Percentiles rank a stretch among this genome's conserved stretches.
These are phyloP conservation scores for Xylaria arbuscula DNA, from an alignment of 2,329 filamentous ascomycete genomes.

Conservation along the genomic window DNA sequence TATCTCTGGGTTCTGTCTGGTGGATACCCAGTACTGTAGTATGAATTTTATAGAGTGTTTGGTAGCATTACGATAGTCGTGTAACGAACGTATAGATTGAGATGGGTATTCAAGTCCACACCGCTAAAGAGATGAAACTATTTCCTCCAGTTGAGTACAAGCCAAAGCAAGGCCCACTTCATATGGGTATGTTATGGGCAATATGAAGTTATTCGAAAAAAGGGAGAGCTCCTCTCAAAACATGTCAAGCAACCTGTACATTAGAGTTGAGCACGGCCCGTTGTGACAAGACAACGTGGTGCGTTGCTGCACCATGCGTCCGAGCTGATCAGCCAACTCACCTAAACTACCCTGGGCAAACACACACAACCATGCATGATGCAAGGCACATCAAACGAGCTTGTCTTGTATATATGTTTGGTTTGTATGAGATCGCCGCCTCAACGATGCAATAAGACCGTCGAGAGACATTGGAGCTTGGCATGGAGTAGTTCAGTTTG, in stretches of 20 bases:
- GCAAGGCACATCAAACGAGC: constrained; percentile 34
- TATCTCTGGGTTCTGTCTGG: too few species aligned
- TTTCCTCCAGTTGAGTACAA: not conserved
- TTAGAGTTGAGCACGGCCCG: not conserved
- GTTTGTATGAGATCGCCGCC: constrained; percentile 14
- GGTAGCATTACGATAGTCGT: not conserved
- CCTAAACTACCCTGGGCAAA: constrained; percentile 5
- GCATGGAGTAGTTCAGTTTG: constrained; percentile 7
- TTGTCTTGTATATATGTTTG: constrained; percentile 13
- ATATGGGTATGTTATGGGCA: not conserved
- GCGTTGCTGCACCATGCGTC: constrained; percentile 16
- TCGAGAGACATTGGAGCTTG: constrained; percentile 2
- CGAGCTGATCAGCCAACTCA: not conserved
- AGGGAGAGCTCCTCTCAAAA: not conserved
- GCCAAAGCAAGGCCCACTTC: not conserved
- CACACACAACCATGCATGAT: constrained; percentile 32
- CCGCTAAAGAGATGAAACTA: not conserved
- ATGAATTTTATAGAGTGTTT: not conserved
- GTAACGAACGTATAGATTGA: not conserved
- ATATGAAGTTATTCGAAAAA: not conserved
- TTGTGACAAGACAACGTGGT: constrained; percentile 2
- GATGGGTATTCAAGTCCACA: not conserved
- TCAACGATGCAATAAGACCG: constrained; percentile 21
- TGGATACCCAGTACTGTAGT: too few species aligned
- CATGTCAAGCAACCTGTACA: not conserved